phyloP scores from a whole-genome alignment of 208 protist species.

The Phytomonas francai region DNA sequence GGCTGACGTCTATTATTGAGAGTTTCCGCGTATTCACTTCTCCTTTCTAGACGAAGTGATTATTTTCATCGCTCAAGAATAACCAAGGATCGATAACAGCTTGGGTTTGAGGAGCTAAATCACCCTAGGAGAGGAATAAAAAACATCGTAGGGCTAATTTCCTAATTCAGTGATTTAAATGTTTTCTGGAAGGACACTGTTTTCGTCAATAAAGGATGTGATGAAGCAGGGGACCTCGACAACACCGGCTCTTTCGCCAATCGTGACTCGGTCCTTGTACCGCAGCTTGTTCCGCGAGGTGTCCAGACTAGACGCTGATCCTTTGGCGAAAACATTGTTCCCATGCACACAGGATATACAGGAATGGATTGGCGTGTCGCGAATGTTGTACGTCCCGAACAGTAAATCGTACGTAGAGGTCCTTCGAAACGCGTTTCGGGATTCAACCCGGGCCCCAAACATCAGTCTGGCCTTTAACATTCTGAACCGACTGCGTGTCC shows the following conservation, averaged over 20 bases:
- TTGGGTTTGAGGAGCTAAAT: background rate
- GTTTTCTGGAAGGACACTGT: background rate
- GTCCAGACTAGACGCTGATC: constrained; percentile 40
- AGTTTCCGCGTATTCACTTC: background rate
- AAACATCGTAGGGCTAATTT: background rate
- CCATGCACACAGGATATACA: constrained; percentile 60
- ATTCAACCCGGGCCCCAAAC: constrained; percentile 21
- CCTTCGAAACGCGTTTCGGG: constrained; percentile 48
- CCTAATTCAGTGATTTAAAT: background rate
- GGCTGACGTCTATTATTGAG: background rate
- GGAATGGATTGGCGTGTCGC: constrained; percentile 26
- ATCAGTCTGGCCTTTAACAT: constrained; percentile 66
- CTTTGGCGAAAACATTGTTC: constrained; percentile 66
- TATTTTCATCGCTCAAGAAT: background rate
- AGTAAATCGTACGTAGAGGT: constrained; percentile 39
- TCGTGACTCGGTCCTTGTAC: constrained; percentile 64
- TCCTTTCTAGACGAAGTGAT: background rate
- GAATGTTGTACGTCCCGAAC: constrained; percentile 50
- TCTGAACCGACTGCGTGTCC: constrained; percentile 55
- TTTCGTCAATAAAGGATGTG: constrained; percentile 16
- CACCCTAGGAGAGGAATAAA: background rate
- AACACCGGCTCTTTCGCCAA: constrained; percentile 43
- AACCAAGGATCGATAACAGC: background rate
- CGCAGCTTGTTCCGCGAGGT: constrained; percentile 59
- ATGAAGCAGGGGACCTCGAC: constrained; percentile 16